Evolutionary conservation across 768 basidiomycete species (phyloP).

Genomic region (Rhizopogon vinicolor): DNA sequence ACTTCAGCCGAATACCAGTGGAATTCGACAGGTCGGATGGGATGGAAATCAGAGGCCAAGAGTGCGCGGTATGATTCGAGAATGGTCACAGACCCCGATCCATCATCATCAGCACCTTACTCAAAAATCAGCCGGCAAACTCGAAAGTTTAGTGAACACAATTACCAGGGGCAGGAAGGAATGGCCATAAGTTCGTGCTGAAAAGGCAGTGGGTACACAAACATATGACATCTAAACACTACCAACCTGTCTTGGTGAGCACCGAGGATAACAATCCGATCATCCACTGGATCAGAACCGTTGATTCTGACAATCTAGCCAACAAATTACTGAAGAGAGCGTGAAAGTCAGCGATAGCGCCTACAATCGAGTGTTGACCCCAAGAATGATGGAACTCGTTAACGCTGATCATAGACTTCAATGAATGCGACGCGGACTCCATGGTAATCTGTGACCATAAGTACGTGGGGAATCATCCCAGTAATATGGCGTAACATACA

Average conservation of each 20-base stretch:
- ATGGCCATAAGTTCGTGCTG: conserved; percentile 77
- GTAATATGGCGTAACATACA: conserved; percentile 31
- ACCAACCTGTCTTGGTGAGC: conserved; percentile 81
- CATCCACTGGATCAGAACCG: conserved; percentile 59
- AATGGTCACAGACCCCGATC: conserved; percentile 41
- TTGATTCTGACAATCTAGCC: conserved; percentile 69
- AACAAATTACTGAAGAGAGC: conserved; percentile 1
- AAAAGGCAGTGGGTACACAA: conserved; percentile 1
- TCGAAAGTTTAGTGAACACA: not conserved
- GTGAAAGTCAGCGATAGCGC: conserved; percentile 17
- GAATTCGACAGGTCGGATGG: conserved; percentile 40
- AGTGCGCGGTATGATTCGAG: conserved; percentile 41
- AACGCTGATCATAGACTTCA: conserved; percentile 56
- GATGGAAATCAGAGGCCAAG: conserved; percentile 36
- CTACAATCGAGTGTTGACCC: conserved; percentile 79
- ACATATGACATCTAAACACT: conserved; percentile 2
- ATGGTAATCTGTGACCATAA: conserved; percentile 49
- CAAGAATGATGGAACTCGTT: conserved; percentile 75
- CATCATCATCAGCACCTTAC: conserved; percentile 39
- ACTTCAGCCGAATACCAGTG: conserved; percentile 47
- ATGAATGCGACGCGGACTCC: conserved; percentile 50
- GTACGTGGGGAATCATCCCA: conserved; percentile 7
- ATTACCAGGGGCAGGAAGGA: conserved; percentile 70
- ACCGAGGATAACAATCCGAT: conserved; percentile 62
- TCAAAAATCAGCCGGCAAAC: not conserved